Base-by-base conservation (phyloP, 1,139 yeast genomes). In the Arxiozyma telluris region DNA sequence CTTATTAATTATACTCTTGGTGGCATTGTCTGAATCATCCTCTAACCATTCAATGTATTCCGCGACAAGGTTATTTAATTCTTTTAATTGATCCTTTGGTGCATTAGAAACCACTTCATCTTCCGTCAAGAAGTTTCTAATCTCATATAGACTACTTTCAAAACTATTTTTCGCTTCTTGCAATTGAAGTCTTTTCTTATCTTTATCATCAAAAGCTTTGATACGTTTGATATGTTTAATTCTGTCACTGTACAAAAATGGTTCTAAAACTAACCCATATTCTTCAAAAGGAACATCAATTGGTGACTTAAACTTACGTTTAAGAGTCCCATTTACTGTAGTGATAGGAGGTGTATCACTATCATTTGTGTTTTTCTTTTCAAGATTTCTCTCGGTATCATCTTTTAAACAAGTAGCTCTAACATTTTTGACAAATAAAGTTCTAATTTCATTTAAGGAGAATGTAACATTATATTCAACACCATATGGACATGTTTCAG, bases 31-130 rank as follows among this genome's bases (percentile, higher is more conserved):
- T 53, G 88, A 79, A 23, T 84, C 91, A 60, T 79, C 82, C 53
- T 88, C 96, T 43, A 89, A 73, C 96, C 96, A 88, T 58, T 86
- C 94, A 52, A 86, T 71, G 25, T 76, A 71, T 25, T 81, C 83
- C 38, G 73, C 59, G 1, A 84, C 77, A 3, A 70, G 46, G 0
- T 66, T 65, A 1, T 75, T 60, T 6, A 78, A 73, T 11, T 66
- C 65, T 4, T 70, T 72, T 2, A 75, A 52, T 21, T 77, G 61
- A 15, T 72, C 73, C 12, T 67, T 61, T 11, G 76, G 74, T 1
- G 72, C 73, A 30, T 68, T 68, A 9, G 64, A 63, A 8, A 73
- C 58, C 1, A 67, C 68, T 44, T 76, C 78, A 43, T 80, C 75
- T 44, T 76, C 78, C 17, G 80, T 83, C 34, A 84, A 62, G 52